Percentiles rank a stretch among this genome's conserved stretches.
These are phyloP conservation scores for Typha latifolia DNA, from an alignment of 176 grass and related monocot species.

Conservation along the genomic window DNA sequence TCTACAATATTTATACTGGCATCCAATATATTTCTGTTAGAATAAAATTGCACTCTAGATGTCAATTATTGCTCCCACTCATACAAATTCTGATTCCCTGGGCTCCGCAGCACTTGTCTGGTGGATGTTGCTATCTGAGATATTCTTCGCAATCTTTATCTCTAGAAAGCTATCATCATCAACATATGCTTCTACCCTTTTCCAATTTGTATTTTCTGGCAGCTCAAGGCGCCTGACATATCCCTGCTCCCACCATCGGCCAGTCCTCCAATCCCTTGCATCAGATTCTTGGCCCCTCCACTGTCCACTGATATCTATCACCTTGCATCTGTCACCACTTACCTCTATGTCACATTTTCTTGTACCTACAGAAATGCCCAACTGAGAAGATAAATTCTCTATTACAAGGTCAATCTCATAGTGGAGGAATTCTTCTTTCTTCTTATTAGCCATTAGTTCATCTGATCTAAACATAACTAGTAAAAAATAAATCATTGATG, in stretches of 20 bases:
- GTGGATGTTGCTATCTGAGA: constrained; percentile 25
- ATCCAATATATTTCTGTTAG: no score
- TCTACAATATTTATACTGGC: no score
- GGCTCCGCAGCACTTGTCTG: not conserved
- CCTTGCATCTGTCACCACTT: constrained; percentile 42
- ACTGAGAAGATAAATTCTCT: not conserved
- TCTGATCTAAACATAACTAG: no score
- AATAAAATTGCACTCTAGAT: no score
- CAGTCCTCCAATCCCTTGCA: constrained; percentile 55
- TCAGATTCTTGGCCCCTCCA: constrained; percentile 45
- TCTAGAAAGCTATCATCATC: constrained; percentile 40
- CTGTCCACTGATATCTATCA: constrained; percentile 73
- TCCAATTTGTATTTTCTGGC: constrained; percentile 58
- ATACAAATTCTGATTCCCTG: not conserved
- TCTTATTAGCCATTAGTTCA: no score
- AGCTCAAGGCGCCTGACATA: constrained; percentile 83
- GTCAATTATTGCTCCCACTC: not conserved
- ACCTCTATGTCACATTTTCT: constrained; percentile 80
- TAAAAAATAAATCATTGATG: no score
- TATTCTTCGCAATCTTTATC: constrained; percentile 62
- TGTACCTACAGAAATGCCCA: constrained; percentile 23
- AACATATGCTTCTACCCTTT: constrained; percentile 58
- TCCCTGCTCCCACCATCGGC: constrained; percentile 88
- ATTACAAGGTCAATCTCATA: not conserved
- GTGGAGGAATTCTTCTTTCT: constrained; percentile 4